Percentiles rank a stretch among this genome's conserved stretches.
These are phyloP conservation scores for Ophiostoma piceae DNA, from an alignment of 2,329 filamentous ascomycete species.

Conservation along the genomic window DNA sequence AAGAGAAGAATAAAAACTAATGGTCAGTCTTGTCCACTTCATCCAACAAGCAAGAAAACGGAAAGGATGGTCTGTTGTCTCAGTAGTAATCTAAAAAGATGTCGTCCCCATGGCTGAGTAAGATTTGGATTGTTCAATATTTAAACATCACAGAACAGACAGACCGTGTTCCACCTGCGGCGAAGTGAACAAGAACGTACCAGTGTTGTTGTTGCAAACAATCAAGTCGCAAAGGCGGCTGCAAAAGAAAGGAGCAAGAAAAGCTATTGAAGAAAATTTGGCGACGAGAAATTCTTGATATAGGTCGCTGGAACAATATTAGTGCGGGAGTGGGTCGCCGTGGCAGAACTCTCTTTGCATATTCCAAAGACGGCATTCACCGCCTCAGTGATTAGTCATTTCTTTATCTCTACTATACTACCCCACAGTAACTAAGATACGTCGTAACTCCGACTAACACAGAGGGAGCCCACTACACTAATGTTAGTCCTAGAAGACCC, in stretches of 20 bases:
- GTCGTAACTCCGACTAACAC: neutral
- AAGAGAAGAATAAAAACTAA: neutral
- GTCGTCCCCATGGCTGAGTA: conserved; percentile 55
- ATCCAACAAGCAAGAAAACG: neutral
- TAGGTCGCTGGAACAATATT: conserved; percentile 22
- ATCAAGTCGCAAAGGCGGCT: too few species aligned
- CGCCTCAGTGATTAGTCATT: conserved; percentile 17
- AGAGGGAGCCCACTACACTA: conserved; percentile 16
- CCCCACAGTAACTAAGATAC: neutral
- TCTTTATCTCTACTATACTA: neutral
- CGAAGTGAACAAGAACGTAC: conserved; percentile 9
- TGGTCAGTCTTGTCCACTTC: conserved; percentile 1
- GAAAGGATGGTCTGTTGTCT: neutral
- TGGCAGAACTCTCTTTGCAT: neutral
- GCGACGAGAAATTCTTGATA: conserved; percentile 5
- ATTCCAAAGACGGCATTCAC: neutral
- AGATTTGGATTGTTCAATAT: conserved; percentile 57
- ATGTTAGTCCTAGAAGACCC: conserved; percentile 4
- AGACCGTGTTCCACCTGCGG: conserved; percentile 33
- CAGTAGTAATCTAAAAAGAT: conserved; percentile 17
- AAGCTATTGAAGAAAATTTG: conserved; percentile 23
- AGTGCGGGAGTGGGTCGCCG: conserved; percentile 20
- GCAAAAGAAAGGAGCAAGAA: conserved; percentile 20
- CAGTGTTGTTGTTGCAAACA: neutral
- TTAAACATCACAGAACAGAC: conserved; percentile 15